Conservation (phyloP, 2,329 filamentous ascomycete species). For the Aureobasidium pullulans region DNA sequence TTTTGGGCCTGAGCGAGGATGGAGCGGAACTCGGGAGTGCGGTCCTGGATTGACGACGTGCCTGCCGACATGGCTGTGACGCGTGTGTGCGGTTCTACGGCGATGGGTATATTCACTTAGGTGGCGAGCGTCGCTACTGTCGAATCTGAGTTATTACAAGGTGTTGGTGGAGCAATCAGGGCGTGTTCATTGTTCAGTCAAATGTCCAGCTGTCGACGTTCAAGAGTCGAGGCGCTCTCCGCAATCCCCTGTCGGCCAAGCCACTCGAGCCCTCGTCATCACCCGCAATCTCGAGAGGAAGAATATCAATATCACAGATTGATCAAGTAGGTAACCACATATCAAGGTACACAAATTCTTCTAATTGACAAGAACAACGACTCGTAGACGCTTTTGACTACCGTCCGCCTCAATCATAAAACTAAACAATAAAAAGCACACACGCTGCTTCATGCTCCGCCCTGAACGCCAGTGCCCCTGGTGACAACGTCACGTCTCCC, state of each 20-base stretch:
- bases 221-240: not conserved
- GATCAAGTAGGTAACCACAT: not conserved
- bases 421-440: slow-evolving; percentile 6
- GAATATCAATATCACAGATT: not conserved
- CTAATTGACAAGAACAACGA: not conserved
- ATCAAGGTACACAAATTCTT: not conserved
- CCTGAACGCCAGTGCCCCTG: slow-evolving; percentile 4
- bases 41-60: slow-evolving; percentile 79
- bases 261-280: not conserved
- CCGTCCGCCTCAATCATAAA: not conserved
- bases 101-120: not conserved
- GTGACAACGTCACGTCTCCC: not conserved
- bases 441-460: slow-evolving; percentile 12
- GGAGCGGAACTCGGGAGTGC: slow-evolving; percentile 88
- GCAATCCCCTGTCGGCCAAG: not conserved
- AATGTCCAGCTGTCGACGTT: not conserved
- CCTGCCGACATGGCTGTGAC: slow-evolving; percentile 18
- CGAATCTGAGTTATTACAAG: not conserved
- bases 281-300: not conserved
- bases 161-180: not conserved
- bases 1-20: slow-evolving; percentile 77
- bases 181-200: not conserved
- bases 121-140: not conserved
- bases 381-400: slow-evolving; percentile 12
- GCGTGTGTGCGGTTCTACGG: not conserved